Evolutionary conservation across 441 rosid species (phyloP), one percentile per base, ranked within the genome.

Genomic region (Erysimum cheiri): DNA sequence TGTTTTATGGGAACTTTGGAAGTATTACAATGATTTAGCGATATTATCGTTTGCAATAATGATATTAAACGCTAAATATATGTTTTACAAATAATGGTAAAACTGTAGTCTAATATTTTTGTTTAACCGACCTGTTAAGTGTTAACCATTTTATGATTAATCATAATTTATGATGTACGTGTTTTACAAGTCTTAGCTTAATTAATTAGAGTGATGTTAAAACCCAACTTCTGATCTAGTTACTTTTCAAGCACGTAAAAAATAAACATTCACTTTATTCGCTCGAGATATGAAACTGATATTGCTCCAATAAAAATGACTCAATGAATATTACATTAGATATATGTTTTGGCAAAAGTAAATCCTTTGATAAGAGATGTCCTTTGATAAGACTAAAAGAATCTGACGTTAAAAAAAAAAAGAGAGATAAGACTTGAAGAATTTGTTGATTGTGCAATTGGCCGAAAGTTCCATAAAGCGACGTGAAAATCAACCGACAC

Each of bases 381-480:
- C 22, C 22, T 19, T 19, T 19, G 22, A 19, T 19, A 19, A 19
- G 22, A 19, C 22, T 19, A 1, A 19, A 19, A 19, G 22, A 19
- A 19, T 19, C 22, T 19, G 22, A 19, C 22, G 22, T 19, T 19
- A 19, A 19, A 19, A 19, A 19, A 19, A 19, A 19, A 19, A 19
- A 19, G 22, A 19, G 22, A 19, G 22, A 19, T 19, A 19, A 19
- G 26, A 7, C 3, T 8, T 17, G 26, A 11, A 55, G 60, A 44
- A 63, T 32, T 14, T 52, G 50, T 69, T 24, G 62, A 33, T 57
- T 22, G 60, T 64, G 54, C 11, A 40, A 17, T 49, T 64, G 56
- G 71, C 71, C 79, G 75, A 70, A 75, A 75, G 71, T 13, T 69
- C 9, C 49, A 28, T 40, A 64, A 57, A 75, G 61, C 41, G 79